These are phyloP conservation scores for Gyromitra esculenta DNA, from an alignment of 2,329 filamentous ascomycete species.

Conservation along the genomic window DNA sequence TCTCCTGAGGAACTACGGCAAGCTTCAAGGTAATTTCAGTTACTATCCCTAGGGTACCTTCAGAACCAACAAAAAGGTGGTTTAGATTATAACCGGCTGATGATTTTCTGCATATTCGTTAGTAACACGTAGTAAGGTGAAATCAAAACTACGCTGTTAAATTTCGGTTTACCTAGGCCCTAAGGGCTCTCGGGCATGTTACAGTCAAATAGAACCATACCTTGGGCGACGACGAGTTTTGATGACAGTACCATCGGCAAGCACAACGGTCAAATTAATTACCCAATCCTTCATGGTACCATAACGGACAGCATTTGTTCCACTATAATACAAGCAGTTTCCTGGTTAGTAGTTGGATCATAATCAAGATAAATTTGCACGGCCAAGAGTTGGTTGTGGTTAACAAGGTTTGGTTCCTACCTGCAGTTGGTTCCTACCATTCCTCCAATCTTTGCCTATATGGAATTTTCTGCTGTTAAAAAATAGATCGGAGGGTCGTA, in stretches of 20 bases:
- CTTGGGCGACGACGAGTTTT: constrained; percentile 84
- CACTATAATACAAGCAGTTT: constrained; percentile 64
- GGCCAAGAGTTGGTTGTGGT: not conserved
- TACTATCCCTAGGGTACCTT: constrained; percentile 89
- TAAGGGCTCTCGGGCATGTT: not conserved
- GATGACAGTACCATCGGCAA: constrained; percentile 89
- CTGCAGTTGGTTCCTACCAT: constrained; percentile 81
- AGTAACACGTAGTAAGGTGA: constrained; percentile 13
- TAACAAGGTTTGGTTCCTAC: constrained; percentile 35
- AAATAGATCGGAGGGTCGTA: constrained; percentile 7
- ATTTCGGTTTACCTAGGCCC: not conserved
- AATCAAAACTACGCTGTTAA: not conserved
- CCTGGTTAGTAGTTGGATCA: constrained; percentile 12
- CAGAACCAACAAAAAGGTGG: constrained; percentile 86
- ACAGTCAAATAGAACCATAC: constrained; percentile 32
- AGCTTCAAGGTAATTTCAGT: constrained; percentile 91
- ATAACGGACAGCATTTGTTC: constrained; percentile 91
- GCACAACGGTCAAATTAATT: constrained; percentile 82
- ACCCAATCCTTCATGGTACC: constrained; percentile 98
- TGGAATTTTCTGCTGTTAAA: constrained; percentile 59
- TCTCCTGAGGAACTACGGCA: constrained; percentile 79
- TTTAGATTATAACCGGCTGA: constrained; percentile 93
- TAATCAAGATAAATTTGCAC: not conserved
- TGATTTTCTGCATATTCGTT: constrained; percentile 71
- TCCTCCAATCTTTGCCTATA: constrained; percentile 74